Percentiles rank a stretch among this genome's conserved stretches.
These are phyloP conservation scores for Boletus edulis DNA, from an alignment of 768 basidiomycete genomes.

Conservation along the genomic window DNA sequence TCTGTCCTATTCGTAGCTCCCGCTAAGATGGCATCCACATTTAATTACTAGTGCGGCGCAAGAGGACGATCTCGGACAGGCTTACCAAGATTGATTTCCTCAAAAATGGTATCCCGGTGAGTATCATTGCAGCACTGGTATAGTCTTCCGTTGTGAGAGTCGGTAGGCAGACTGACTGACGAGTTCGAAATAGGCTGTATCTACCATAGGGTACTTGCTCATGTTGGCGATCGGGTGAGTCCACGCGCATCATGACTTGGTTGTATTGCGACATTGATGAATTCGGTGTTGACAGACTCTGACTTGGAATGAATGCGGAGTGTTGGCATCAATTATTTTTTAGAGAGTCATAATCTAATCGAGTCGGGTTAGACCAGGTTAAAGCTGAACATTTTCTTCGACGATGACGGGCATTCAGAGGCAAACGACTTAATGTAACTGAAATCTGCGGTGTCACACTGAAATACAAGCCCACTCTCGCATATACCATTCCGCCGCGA, in stretches of 20 bases:
- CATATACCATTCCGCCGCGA: too few relatives aligned
- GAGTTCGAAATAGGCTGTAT: conserved; percentile 12
- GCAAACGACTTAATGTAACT: too few relatives aligned
- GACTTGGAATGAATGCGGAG: background rate
- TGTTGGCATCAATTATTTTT: too few relatives aligned
- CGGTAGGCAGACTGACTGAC: background rate
- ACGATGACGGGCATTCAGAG: too few relatives aligned
- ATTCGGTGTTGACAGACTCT: background rate
- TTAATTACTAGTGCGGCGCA: conserved; percentile 68
- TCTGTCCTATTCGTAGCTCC: background rate
- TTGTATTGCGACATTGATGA: background rate
- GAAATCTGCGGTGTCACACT: too few relatives aligned
- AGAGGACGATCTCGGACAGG: conserved; percentile 90
- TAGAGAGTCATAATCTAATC: too few relatives aligned
- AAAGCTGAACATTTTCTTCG: too few relatives aligned
- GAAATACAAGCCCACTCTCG: too few relatives aligned
- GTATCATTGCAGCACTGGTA: conserved; percentile 82
- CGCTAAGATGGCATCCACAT: background rate
- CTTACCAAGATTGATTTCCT: conserved; percentile 90
- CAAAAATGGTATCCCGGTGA: conserved; percentile 94
- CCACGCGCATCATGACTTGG: background rate
- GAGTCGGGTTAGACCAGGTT: too few relatives aligned
- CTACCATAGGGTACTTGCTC: conserved; percentile 16
- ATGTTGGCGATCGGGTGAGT: conserved; percentile 19
- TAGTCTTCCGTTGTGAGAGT: background rate